Base-by-base conservation (phyloP, 139 green algal genomes). In the Asterochloris sp. region DNA sequence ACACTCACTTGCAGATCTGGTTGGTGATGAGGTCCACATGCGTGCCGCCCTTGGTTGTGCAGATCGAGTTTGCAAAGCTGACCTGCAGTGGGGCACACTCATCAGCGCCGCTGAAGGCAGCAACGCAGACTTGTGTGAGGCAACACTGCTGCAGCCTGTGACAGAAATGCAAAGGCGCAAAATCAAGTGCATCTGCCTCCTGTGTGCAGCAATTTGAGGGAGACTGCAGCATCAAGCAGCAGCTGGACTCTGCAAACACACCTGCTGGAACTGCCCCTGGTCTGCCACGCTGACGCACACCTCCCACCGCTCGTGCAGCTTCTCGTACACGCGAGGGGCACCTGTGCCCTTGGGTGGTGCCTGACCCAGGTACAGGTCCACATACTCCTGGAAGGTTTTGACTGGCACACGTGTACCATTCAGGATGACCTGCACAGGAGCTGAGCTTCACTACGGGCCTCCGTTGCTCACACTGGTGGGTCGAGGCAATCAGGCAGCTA, bases 41-140 rank as follows among this genome's bases (percentile, higher is more conserved):
- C 0, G 96, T 99, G 68, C 97, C 97, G 27, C 97, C 97, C 88
- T 98, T 98, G 82, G 87, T 91, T 29, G 97, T 99, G 90, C 90
- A 95, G 86, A 99, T 99, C 78, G 92, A 92, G 90, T 99, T 99
- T 29, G 96, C 96, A 85, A 99, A 99, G 83, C 90, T 97, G 69
- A 98, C 94, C 94, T 99, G 93, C 82, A 87, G 13, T n/a, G 19
- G 19, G 29, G 26, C 2, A 73, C 66, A 79, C 0, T 54, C 0
- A 62, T 73, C 23, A 73, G 66, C 66, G 0, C 9, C 38, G 19
- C 14, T n/a, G 28, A n/a, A 83, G 24, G 13, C 54, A 73, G 76
- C 60, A 73, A 23, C 63, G 29, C 66, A 69, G 23, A 28, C 19
- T 81, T 47, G 75, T 8, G 29, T 62, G 2, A 38, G 47, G 1